Conservation (phyloP, 371 early-diverging fungal species). For the Mucor indicus region DNA sequence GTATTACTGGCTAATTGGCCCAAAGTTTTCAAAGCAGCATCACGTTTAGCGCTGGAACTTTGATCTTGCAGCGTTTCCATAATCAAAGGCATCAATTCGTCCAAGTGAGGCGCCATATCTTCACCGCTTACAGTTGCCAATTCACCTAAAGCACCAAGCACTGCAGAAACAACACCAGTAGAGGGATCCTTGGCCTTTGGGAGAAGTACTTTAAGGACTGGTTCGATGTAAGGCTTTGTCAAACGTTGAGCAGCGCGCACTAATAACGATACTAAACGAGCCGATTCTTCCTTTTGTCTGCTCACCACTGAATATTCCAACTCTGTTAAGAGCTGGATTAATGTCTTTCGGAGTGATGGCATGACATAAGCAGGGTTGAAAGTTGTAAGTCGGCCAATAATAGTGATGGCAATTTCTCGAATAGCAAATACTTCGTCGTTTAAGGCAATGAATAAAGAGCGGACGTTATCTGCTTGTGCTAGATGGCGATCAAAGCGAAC, state of each 20-base stretch:
- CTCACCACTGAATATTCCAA: constrained; percentile 85
- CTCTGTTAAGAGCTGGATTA: constrained; percentile 90
- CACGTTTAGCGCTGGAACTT: constrained; percentile 78
- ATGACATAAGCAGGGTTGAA: constrained; percentile 94
- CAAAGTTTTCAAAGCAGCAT: constrained; percentile 85
- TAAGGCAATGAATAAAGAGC: constrained; percentile 83
- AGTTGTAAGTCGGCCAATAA: constrained; percentile 84
- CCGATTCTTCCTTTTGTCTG: constrained; percentile 89
- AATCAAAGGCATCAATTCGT: constrained; percentile 81
- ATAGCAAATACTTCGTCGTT: constrained; percentile 94
- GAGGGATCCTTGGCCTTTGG: constrained; percentile 81
- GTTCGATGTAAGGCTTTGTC: constrained; percentile 90
- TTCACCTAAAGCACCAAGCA: constrained; percentile 87
- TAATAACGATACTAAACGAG: constrained; percentile 75
- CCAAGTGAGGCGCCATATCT: constrained; percentile 79
- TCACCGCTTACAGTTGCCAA: constrained; percentile 86
- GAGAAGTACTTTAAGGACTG: constrained; percentile 81
- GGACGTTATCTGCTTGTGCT: constrained; percentile 88
- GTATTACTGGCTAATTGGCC: constrained; percentile 85
- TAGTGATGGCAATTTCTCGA: constrained; percentile 78
- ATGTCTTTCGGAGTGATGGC: constrained; percentile 83
- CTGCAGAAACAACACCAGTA: constrained; percentile 80
- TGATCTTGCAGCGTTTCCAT: constrained; percentile 93
- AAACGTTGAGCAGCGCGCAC: constrained; percentile 77
- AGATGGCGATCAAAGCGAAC: constrained; percentile 87